Evolutionary conservation across 306 rosid genomes (phyloP), one percentile per base, ranked within the genome.

Genomic region (Glycyrrhiza uralensis): DNA sequence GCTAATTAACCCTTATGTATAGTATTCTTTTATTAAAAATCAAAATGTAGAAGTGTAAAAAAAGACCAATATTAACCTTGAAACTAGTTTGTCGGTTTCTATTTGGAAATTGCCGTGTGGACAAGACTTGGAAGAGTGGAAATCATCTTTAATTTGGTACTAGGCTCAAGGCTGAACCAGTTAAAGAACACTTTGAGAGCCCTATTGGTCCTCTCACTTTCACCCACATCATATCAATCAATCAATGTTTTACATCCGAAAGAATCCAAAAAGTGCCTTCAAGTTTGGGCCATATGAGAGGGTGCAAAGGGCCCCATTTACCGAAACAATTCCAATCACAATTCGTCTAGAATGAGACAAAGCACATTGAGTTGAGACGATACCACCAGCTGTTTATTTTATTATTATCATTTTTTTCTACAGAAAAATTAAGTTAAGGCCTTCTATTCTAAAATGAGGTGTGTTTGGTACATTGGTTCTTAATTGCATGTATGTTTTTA

Each of bases 241-340:
- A n/a, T n/a, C n/a, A n/a, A n/a, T n/a, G 3, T 44, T 51, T 66
- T 7, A 32, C 82, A 75, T 64, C 46, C 52, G 29, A 62, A 38
- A 84, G 91, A 84, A 84, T 89, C 91, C 89, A 74, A 86, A 80
- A 85, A 61, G 81, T 59, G 79, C 42, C 76, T 66, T 82, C 78
- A 23, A 76, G 80, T 66, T 66, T 61, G 58, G 77, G 87, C 69
- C 79, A 72, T 44, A 5, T 39, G 29, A 9, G 15, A 7, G 20
- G 6, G 0, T 13, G 22, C 29, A 2, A n/a, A 14, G 80, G 87
- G 82, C 8, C 86, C 87, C 87, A 82, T 55, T 23, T 26, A 24
- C 77, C 82, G 64, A 76, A 59, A 61, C 82, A 84, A 82, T 70
- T 86, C 74, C 78, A 75, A 30, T 69, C 1, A 41, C 77, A 70